A percentile compares a stretch with the other conserved stretches of the same genome.
Conservation (phyloP, 179 eudicot species). For the Vitellaria paradoxa region DNA sequence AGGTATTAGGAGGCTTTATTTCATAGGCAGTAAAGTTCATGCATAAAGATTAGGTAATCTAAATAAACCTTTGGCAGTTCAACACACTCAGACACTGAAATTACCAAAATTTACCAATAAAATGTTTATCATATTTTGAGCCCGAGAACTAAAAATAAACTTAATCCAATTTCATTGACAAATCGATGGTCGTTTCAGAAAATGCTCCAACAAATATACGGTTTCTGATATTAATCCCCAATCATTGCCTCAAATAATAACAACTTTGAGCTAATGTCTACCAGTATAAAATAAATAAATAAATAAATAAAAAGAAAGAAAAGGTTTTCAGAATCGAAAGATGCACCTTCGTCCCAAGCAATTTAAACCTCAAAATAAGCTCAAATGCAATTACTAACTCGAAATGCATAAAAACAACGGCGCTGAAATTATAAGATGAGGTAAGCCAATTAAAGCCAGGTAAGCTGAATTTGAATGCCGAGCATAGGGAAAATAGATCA, state of each 20-base stretch:
- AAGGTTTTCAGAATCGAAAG: neutral
- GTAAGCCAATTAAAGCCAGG: neutral
- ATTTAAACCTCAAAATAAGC: neutral
- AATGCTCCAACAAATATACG: neutral
- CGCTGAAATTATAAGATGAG: neutral
- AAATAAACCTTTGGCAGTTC: neutral
- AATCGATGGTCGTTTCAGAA: neutral
- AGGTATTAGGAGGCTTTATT: neutral
- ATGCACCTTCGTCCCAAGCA: neutral
- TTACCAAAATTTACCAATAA: neutral
- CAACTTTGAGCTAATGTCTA: neutral
- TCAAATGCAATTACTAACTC: neutral
- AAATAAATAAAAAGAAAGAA: neutral
- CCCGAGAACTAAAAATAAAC: neutral
- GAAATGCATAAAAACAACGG: neutral
- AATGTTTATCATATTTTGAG: neutral
- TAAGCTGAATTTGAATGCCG: conserved; percentile 2
- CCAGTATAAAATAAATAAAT: too few species aligned
- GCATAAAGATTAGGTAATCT: neutral
- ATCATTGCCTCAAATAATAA: neutral
- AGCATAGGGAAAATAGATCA: neutral
- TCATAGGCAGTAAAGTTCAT: neutral
- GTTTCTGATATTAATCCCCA: neutral
- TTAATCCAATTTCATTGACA: neutral
- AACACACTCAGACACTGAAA: neutral